These are phyloP conservation scores for Lignosus rhinocerotis DNA, from an alignment of 1,284 basidiomycete genomes.

Conservation along the genomic window DNA sequence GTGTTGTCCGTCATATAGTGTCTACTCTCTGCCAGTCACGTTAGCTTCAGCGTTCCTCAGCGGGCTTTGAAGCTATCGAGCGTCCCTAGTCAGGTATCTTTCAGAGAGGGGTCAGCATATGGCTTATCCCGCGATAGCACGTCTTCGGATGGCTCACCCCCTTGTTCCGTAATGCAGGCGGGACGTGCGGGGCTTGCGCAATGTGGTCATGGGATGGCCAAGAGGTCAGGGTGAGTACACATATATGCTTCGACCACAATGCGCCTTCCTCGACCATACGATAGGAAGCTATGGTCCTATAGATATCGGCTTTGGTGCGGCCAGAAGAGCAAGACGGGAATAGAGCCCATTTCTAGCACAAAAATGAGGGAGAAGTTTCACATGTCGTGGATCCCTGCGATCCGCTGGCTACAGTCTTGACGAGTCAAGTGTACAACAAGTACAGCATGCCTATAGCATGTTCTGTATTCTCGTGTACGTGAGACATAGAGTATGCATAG, in stretches of 20 bases:
- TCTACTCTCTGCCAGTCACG: not conserved
- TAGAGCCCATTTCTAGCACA: too few relatives aligned
- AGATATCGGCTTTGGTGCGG: slow-evolving; percentile 1
- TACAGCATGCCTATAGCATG: not conserved
- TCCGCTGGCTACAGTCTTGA: too few relatives aligned
- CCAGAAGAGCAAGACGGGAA: not conserved
- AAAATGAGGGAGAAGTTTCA: too few relatives aligned
- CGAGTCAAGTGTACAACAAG: not conserved
- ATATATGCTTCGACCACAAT: not conserved
- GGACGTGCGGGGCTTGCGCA: not conserved
- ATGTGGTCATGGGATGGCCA: slow-evolving; percentile 15
- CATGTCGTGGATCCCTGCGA: not conserved
- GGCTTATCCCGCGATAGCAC: slow-evolving; percentile 8
- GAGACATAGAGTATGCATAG: too few relatives aligned
- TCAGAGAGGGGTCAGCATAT: slow-evolving; percentile 11
- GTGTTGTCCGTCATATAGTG: slow-evolving; percentile 4
- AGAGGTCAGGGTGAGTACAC: slow-evolving; percentile 9
- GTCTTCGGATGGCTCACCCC: not conserved
- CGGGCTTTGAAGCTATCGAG: not conserved
- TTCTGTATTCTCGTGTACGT: not conserved
- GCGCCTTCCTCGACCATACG: not conserved
- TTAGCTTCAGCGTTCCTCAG: not conserved
- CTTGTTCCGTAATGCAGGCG: not conserved
- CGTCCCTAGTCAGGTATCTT: not conserved
- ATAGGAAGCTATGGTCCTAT: slow-evolving; percentile 12